A percentile compares a stretch with the other conserved stretches of the same genome.
These are phyloP conservation scores for Tetrahymena thermophila DNA, from an alignment of 73 alveolate species.

Conservation along the genomic window DNA sequence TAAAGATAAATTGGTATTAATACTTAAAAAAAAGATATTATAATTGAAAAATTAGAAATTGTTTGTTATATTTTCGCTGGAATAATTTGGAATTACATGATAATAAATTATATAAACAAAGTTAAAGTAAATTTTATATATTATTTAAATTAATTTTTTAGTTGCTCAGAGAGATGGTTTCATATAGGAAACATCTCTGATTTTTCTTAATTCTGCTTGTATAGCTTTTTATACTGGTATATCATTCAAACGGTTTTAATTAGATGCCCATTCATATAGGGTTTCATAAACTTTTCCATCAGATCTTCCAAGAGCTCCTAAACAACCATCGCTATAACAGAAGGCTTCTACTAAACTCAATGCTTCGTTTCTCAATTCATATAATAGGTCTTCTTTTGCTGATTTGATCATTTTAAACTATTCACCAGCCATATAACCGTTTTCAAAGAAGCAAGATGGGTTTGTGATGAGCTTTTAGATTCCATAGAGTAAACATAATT, in stretches of 20 bases:
- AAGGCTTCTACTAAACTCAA: conserved; percentile 30
- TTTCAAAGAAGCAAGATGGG: conserved; percentile 28
- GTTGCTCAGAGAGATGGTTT: neutral
- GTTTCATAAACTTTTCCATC: conserved; percentile 39
- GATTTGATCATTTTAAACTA: conserved; percentile 11
- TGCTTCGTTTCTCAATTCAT: conserved; percentile 20
- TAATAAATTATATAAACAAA: neutral
- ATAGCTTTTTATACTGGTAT: conserved; percentile 17
- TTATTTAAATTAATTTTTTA: neutral
- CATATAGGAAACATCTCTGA: conserved; percentile 4
- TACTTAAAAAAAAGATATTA: too few species aligned
- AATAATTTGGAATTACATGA: too few species aligned
- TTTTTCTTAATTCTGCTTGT: conserved; percentile 4
- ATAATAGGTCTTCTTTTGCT: conserved; percentile 21
- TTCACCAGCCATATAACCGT: conserved; percentile 20
- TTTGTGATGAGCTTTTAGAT: conserved; percentile 8
- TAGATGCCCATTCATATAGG: conserved; percentile 32
- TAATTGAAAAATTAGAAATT: too few species aligned
- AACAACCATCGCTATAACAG: neutral
- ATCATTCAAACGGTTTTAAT: conserved; percentile 29
- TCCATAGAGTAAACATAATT: conserved; percentile 35
- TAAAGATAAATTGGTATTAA: too few species aligned
- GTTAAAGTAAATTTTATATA: neutral
- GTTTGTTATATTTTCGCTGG: too few species aligned
- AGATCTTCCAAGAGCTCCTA: conserved; percentile 28